Evolutionary conservation across 768 basidiomycete genomes (phyloP).

Genomic region (Neoboletus magnificus): DNA sequence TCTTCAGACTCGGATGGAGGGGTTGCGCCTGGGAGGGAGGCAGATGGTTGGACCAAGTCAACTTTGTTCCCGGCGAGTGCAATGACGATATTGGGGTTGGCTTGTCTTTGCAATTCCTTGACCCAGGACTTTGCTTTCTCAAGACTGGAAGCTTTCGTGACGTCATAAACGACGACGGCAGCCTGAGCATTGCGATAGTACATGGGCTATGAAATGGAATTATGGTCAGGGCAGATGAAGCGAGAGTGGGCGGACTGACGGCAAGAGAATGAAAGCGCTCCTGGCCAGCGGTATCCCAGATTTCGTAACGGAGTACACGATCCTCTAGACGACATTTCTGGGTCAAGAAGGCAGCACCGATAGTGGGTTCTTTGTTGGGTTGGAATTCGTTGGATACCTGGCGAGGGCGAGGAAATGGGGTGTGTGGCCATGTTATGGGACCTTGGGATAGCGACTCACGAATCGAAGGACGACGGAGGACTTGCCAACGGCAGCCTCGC

Average conservation of each 20-base stretch:
- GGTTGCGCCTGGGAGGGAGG: constrained; percentile 46
- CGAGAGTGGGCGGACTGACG: constrained; percentile 42
- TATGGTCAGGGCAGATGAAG: constrained; percentile 3
- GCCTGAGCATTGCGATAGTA: constrained; percentile 98
- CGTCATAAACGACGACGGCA: constrained; percentile 97
- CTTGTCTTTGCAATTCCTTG: constrained; percentile 97
- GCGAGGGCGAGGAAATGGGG: neutral
- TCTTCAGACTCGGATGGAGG: constrained; percentile 73
- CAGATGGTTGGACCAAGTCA: constrained; percentile 74
- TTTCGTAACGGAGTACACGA: constrained; percentile 89
- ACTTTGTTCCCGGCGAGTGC: constrained; percentile 98
- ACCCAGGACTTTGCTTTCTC: constrained; percentile 99
- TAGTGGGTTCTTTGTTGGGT: constrained; percentile 97
- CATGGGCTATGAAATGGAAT: constrained; percentile 67
- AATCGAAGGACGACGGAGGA: constrained; percentile 98
- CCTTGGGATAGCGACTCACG: constrained; percentile 46
- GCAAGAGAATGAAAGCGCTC: constrained; percentile 98
- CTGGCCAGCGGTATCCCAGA: constrained; percentile 95
- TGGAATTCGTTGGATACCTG: constrained; percentile 98
- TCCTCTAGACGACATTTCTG: constrained; percentile 96
- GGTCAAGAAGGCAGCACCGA: constrained; percentile 93
- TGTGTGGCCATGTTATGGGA: constrained; percentile 3
- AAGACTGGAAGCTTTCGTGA: constrained; percentile 91
- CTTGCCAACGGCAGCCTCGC: constrained; percentile 98
- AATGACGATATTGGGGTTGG: constrained; percentile 98